These are phyloP conservation scores for Lactarius trivialis DNA, from an alignment of 768 basidiomycete genomes.

Conservation along the genomic window DNA sequence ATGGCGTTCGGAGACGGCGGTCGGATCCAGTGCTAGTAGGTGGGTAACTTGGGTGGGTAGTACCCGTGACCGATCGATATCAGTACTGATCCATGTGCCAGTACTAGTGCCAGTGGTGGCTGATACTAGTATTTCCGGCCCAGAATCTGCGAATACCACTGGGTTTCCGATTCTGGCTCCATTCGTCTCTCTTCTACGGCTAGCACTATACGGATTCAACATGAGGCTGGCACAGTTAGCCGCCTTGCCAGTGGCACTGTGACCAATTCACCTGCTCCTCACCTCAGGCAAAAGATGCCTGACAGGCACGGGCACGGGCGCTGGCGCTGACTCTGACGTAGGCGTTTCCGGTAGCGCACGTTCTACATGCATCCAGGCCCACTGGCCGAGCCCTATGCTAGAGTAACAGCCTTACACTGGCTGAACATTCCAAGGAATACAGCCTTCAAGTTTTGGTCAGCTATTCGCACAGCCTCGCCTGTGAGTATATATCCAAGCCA, in stretches of 20 bases:
- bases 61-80: too few relatives aligned
- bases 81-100: too few relatives aligned
- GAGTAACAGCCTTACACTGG: background rate
- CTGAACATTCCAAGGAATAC: background rate
- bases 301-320: background rate
- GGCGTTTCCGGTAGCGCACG: too few relatives aligned
- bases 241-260: background rate
- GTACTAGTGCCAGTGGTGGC: too few relatives aligned
- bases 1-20: background rate
- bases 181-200: background rate
- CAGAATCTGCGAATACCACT: too few relatives aligned
- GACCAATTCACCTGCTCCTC: background rate
- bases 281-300: too few relatives aligned
- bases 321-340: background rate
- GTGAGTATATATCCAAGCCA: background rate
- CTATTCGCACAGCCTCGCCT: background rate
- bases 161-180: too few relatives aligned
- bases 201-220: background rate
- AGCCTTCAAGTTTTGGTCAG: background rate
- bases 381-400: background rate
- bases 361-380: background rate
- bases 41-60: background rate
- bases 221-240: background rate
- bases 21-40: background rate
- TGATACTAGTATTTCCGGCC: too few relatives aligned